phyloP scores from a whole-genome alignment of 305 asterid species.

The Fraxinus greggii region DNA sequence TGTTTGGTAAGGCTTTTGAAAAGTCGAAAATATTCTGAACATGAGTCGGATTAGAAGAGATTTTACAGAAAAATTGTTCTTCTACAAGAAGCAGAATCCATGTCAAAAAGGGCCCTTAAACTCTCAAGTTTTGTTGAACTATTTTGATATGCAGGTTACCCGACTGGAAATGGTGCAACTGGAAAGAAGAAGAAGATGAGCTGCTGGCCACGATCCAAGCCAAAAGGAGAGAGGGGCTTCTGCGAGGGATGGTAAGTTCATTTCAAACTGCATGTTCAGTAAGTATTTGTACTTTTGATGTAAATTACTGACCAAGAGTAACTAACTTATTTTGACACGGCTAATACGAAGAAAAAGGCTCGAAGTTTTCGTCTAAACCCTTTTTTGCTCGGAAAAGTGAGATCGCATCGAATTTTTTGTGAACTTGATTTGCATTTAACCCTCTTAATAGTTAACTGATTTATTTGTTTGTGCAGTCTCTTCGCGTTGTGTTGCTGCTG shows the following conservation, averaged over 20 bases:
- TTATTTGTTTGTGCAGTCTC: slow-evolving; percentile 23
- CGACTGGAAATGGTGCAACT: slow-evolving; percentile 10
- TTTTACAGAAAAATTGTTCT: not conserved
- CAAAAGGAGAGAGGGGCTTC: slow-evolving; percentile 29
- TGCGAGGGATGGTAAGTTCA: slow-evolving; percentile 28
- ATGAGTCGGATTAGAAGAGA: not conserved
- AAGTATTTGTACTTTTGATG: not conserved
- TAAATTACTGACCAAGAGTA: not conserved
- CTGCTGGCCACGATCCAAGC: slow-evolving; percentile 18
- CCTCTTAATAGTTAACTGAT: not conserved
- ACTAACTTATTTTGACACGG: not conserved
- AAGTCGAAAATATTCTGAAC: not conserved
- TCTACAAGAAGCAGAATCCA: not conserved
- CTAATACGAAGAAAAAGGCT: not conserved
- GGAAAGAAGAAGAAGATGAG: slow-evolving; percentile 19
- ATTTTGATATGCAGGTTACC: slow-evolving; percentile 21
- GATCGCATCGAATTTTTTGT: not conserved
- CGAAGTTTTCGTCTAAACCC: not conserved
- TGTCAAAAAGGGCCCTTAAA: not conserved
- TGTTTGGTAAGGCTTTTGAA: not conserved
- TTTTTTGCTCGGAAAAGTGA: not conserved
- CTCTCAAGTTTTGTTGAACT: not conserved
- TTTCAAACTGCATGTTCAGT: not conserved
- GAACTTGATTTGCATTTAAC: not conserved
- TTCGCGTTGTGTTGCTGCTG: slow-evolving; percentile 32